A percentile compares a stretch with the other conserved stretches of the same genome.
Evolutionary conservation across 495 filamentous ascomycete species (phyloP).

Genomic region (Annulohypoxylon nitens): DNA sequence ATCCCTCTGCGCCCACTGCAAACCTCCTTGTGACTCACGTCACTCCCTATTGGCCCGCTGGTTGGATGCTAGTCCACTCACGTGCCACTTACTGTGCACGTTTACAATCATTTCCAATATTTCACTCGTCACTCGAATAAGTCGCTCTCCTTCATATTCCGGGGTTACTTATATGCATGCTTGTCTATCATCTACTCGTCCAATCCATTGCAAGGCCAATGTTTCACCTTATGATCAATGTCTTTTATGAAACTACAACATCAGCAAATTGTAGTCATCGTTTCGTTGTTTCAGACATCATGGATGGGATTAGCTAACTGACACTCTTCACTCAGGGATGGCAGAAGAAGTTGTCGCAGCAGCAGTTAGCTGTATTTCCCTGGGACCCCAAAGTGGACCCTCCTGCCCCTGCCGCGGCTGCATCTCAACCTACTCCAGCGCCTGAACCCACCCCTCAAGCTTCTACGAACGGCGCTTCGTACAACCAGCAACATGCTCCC

Average conservation of each 20-base stretch:
- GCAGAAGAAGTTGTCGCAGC: constrained; percentile 87
- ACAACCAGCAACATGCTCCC: constrained; percentile 56
- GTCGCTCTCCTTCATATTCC: background rate
- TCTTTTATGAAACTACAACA: background rate
- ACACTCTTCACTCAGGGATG: constrained; percentile 74
- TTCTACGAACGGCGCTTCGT: constrained; percentile 48
- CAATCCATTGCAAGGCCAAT: constrained; percentile 26
- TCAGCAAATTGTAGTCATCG: background rate
- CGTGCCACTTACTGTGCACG: constrained; percentile 52
- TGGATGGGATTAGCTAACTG: constrained; percentile 41
- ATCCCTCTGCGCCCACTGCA: constrained; percentile 52
- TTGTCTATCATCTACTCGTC: constrained; percentile 10
- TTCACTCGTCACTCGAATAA: constrained; percentile 13
- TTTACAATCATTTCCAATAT: constrained; percentile 28
- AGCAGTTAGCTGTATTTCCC: constrained; percentile 87
- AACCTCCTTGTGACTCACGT: constrained; percentile 50
- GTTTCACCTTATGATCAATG: background rate
- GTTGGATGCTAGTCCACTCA: constrained; percentile 40
- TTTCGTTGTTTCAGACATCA: background rate
- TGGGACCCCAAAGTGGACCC: constrained; percentile 86
- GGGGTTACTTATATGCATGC: background rate
- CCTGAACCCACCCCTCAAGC: constrained; percentile 50
- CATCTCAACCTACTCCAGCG: constrained; percentile 45
- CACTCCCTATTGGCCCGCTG: constrained; percentile 48
- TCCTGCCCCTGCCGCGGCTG: constrained; percentile 56